phyloP scores from a whole-genome alignment of 768 basidiomycete genomes.

The Kwoniella shandongensis region DNA sequence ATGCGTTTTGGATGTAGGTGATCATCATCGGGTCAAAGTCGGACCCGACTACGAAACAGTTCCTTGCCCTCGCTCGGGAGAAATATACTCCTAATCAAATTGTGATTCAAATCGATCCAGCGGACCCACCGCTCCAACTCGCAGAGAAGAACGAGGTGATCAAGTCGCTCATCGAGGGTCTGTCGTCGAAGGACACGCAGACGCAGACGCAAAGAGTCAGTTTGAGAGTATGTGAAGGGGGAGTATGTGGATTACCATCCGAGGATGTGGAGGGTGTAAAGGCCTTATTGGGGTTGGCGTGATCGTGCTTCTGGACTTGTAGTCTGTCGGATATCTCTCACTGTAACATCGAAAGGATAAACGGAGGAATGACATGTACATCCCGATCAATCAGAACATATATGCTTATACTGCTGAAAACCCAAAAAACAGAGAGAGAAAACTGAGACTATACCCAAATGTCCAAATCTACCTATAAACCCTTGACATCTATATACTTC shows the following conservation, averaged over 20 bases:
- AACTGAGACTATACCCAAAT: too few relatives aligned
- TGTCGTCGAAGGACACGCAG: not conserved
- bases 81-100: conserved; percentile 68
- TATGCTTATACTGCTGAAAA: too few relatives aligned
- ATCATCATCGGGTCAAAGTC: conserved; percentile 29
- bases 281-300: conserved; percentile 5
- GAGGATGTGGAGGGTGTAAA: conserved; percentile 30
- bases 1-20: conserved; percentile 27
- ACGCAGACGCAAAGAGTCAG: conserved; percentile 17
- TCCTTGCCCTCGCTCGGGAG: conserved; percentile 65
- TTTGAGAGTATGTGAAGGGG: conserved; percentile 38
- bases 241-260: conserved; percentile 39
- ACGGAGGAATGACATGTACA: too few relatives aligned
- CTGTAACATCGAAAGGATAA: too few relatives aligned
- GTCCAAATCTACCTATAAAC: too few relatives aligned
- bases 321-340: too few relatives aligned
- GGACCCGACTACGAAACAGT: conserved; percentile 59
- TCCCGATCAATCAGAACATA: too few relatives aligned
- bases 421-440: too few relatives aligned
- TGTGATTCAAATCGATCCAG: conserved; percentile 60
- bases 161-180: conserved; percentile 27
- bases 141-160: conserved; percentile 35
- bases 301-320: too few relatives aligned
- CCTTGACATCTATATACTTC: too few relatives aligned
- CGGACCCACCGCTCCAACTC: conserved; percentile 20